Evolutionary conservation across 78 protist species (phyloP), one percentile per base, ranked within the genome.

Genomic region (Speleostelium caveatum): DNA sequence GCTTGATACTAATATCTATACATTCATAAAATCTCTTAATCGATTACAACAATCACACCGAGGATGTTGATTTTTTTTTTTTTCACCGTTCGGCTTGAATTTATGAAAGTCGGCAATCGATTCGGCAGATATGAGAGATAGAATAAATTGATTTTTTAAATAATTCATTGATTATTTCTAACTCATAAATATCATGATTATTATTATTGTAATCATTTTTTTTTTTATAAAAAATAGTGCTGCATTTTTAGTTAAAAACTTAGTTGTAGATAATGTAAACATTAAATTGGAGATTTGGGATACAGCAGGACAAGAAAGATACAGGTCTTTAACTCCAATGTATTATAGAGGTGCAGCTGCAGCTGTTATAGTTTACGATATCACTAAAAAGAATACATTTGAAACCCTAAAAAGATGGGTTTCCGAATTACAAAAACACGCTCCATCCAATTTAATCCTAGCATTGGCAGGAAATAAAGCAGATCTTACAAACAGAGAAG

Each of bases 301-400:
- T 68, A 80, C 77, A 39, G 89, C 89, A 45, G 89, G 89, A 24
- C 89, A 80, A 69, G 89, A 80, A 69, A 58, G 89, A 55, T 80
- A 80, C 56, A 68, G 89, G 58, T 30, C 55, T 38, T 68, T 80
- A 39, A 80, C 77, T 1, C 89, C 89, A 66, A 80, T 80, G 89
- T 80, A 80, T 38, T 78, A 78, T 58, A 49, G 89, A 58, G 89
- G 89, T 28, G 89, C 89, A 53, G 73, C 89, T 10, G 89, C 89
- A 8, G 89, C 89, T 16, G 77, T 80, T 41, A 62, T 80, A 21
- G 89, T 80, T 22, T 80, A 80, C 32, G 89, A 80, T 69, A 80
- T 80, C 39, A 80, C 89, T 1, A 80, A 80, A 59, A 80, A 80
- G 78, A 66, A 80, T 69, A 80, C 88, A 38, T 80, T 80, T 68